Evolutionary conservation across 1,284 basidiomycete genomes (phyloP).

Genomic region (Takashimella tepidaria): DNA sequence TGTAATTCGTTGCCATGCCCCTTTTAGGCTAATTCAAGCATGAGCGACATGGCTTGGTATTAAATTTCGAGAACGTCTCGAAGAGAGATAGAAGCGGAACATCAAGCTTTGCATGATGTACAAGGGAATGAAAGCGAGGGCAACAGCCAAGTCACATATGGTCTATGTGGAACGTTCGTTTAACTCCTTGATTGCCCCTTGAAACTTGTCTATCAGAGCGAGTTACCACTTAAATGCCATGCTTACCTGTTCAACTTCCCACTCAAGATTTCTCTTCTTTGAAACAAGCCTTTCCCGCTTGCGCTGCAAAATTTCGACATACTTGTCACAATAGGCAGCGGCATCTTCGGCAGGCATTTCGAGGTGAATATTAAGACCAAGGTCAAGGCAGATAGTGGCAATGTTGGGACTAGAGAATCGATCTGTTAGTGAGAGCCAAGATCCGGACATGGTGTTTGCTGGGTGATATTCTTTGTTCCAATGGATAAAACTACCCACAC

Average conservation of each 20-base stretch:
- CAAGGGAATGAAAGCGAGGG: too few relatives aligned
- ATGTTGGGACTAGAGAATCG: conserved; percentile 18
- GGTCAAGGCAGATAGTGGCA: conserved; percentile 23
- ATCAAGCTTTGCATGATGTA: too few relatives aligned
- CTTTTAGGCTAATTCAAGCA: not conserved
- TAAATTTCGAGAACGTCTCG: too few relatives aligned
- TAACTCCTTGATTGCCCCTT: conserved; percentile 7
- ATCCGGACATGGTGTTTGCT: too few relatives aligned
- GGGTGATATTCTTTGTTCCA: too few relatives aligned
- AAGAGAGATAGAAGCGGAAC: too few relatives aligned
- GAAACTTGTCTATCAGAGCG: not conserved
- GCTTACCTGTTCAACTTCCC: conserved; percentile 37
- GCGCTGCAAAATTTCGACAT: conserved; percentile 21
- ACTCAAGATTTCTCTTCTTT: conserved; percentile 25
- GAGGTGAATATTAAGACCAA: conserved; percentile 36
- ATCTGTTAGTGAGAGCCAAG: not conserved
- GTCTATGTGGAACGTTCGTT: not conserved
- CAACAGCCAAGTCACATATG: too few relatives aligned
- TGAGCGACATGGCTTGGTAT: not conserved
- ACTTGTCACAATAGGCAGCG: conserved; percentile 16
- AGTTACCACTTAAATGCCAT: not conserved
- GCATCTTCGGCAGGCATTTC: conserved; percentile 20
- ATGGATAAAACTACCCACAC: conserved; percentile 31
- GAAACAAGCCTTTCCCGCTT: conserved; percentile 13
- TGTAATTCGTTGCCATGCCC: too few relatives aligned